phyloP scores from a whole-genome alignment of 2,329 filamentous ascomycete species.

The Pseudogymnoascus sp. region DNA sequence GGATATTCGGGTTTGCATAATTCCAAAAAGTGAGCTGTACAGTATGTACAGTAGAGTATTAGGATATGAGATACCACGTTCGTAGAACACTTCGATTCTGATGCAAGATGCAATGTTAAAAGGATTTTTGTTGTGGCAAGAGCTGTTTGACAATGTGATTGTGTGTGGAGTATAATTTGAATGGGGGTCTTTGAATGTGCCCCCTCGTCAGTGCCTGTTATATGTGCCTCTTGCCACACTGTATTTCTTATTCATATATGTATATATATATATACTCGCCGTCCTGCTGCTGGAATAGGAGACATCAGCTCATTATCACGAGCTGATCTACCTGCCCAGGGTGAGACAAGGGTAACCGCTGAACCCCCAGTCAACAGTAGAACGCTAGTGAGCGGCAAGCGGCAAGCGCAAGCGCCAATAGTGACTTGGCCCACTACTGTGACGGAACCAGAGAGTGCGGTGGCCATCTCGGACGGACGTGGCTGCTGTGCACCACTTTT shows the following conservation, averaged over 20 bases:
- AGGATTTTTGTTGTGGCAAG: background rate
- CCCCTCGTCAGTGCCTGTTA: background rate
- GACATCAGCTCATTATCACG: background rate
- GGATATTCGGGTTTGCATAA: conserved; percentile 6
- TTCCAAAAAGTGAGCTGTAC: conserved; percentile 4
- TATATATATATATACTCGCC: background rate
- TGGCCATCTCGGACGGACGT: conserved; percentile 7
- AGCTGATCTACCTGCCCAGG: background rate
- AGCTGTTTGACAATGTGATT: background rate
- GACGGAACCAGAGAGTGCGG: conserved; percentile 8
- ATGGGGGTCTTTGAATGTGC: background rate
- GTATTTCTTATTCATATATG: background rate
- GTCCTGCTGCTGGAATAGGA: background rate
- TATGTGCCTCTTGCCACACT: background rate
- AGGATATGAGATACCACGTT: conserved; percentile 9
- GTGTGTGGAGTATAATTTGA: background rate
- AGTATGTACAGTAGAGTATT: conserved; percentile 9
- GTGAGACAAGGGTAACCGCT: background rate
- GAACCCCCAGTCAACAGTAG: background rate
- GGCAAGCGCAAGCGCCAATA: conserved; percentile 1
- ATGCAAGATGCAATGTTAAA: conserved; percentile 4
- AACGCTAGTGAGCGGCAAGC: background rate
- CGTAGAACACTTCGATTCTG: conserved; percentile 8
- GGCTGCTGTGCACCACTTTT: conserved; percentile 7
- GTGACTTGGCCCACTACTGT: conserved; percentile 9